A percentile compares a stretch with the other conserved stretches of the same genome.
Conservation (phyloP, 352 stramenopile genomes). For the Blastocystis sp. region DNA sequence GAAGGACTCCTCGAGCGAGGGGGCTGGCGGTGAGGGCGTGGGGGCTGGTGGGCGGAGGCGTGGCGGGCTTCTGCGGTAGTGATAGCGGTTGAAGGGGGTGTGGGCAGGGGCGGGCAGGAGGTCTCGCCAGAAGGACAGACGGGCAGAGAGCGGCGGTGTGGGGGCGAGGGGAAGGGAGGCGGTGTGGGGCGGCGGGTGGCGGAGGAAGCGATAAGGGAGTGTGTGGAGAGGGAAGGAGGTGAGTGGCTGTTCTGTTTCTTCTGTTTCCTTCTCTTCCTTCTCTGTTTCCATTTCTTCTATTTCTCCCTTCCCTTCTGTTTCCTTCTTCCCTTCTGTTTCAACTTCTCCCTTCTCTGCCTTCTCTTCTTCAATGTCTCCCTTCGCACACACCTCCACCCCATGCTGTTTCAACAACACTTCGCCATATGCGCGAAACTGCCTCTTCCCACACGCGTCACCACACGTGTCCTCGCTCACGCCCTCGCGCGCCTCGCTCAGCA, state of each 20-base stretch:
- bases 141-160: neutral
- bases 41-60: neutral
- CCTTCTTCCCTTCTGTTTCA: neutral
- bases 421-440: slow-evolving; percentile 30
- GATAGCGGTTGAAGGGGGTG: neutral
- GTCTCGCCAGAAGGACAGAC: slow-evolving; percentile 5
- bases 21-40: neutral
- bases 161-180: neutral
- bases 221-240: neutral
- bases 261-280: neutral
- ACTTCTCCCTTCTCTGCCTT: neutral
- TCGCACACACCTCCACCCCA: neutral
- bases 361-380: neutral
- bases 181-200: neutral
- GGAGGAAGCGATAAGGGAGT: neutral
- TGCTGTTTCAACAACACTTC: slow-evolving; percentile 13
- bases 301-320: neutral
- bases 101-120: neutral
- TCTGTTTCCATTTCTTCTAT: neutral
- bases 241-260: neutral
- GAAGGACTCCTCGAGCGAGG: neutral
- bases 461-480: slow-evolving; percentile 1
- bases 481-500: slow-evolving; percentile 7
- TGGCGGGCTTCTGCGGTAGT: neutral
- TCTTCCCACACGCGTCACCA: neutral